phyloP scores from a whole-genome alignment of 2,329 filamentous ascomycete genomes.

The Scleromitrula shiraiana region DNA sequence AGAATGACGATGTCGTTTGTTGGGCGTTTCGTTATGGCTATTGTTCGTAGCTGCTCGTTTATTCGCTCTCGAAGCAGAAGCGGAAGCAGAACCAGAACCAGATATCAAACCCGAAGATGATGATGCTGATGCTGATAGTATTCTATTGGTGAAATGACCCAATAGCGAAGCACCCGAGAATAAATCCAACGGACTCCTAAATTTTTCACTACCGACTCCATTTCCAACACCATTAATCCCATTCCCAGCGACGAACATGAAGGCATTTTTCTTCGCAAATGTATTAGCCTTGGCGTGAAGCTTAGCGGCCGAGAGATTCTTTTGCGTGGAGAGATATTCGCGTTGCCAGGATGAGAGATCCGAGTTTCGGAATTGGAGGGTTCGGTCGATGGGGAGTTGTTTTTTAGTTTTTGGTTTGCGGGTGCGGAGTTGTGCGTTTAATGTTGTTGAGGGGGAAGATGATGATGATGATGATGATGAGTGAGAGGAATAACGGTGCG shows the following conservation, averaged over 20 bases:
- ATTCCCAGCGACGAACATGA: constrained; percentile 49
- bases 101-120: too few relatives aligned
- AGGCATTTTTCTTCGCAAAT: constrained; percentile 54
- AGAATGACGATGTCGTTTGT: background rate
- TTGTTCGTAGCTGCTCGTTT: too few relatives aligned
- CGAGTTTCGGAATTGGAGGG: constrained; percentile 45
- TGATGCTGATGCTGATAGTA: too few relatives aligned
- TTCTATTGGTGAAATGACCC: too few relatives aligned
- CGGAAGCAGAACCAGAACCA: too few relatives aligned
- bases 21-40: too few relatives aligned
- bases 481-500: constrained; percentile 18
- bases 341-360: constrained; percentile 50
- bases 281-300: constrained; percentile 32
- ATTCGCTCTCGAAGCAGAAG: too few relatives aligned
- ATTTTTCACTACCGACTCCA: constrained; percentile 33
- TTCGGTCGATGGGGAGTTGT: constrained; percentile 39
- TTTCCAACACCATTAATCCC: constrained; percentile 48
- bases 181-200: constrained; percentile 42
- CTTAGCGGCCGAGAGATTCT: constrained; percentile 37
- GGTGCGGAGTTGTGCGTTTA: constrained; percentile 29
- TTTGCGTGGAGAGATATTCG: constrained; percentile 55
- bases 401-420: constrained; percentile 30
- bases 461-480: constrained; percentile 20
- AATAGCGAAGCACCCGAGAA: constrained; percentile 51
- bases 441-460: constrained; percentile 34